Conservation (phyloP, 2,329 filamentous ascomycete genomes). For the Kalmusia sp. region DNA sequence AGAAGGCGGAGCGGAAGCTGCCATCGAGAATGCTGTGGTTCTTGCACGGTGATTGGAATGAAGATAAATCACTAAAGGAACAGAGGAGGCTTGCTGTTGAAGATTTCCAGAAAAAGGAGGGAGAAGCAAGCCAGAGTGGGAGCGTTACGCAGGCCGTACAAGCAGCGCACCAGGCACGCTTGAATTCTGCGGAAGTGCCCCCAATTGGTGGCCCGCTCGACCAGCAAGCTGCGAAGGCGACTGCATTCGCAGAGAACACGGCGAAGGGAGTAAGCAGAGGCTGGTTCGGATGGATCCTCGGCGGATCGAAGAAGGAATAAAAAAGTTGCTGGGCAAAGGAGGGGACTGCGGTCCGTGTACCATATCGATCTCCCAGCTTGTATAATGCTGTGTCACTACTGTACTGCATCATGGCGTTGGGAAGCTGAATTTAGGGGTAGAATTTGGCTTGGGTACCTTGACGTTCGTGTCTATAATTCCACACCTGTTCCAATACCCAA, state of each 20-base stretch:
- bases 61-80: conserved; percentile 43
- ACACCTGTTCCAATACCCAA: conserved; percentile 17
- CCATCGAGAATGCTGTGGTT: conserved; percentile 43
- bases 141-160: conserved; percentile 41
- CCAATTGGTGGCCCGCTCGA: conserved; percentile 55
- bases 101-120: conserved; percentile 37
- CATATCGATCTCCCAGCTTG: conserved; percentile 38
- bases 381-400: conserved; percentile 43
- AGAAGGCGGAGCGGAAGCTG: conserved; percentile 41
- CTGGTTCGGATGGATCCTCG: conserved; percentile 55
- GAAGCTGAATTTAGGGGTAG: conserved; percentile 27
- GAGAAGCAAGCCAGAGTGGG: conserved; percentile 22
- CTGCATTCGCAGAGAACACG: conserved; percentile 41
- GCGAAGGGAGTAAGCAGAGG: conserved; percentile 43
- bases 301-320: conserved; percentile 46
- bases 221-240: conserved; percentile 51
- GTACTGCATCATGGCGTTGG: conserved; percentile 42
- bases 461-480: conserved; percentile 35
- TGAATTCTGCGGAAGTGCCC: conserved; percentile 21
- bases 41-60: conserved; percentile 47
- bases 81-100: conserved; percentile 41
- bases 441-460: conserved; percentile 33
- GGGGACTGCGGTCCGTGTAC: conserved; percentile 31
- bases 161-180: conserved; percentile 42
- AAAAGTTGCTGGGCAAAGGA: conserved; percentile 1